Evolutionary conservation across 768 basidiomycete species (phyloP).

Genomic region (Nidula microcarpa): DNA sequence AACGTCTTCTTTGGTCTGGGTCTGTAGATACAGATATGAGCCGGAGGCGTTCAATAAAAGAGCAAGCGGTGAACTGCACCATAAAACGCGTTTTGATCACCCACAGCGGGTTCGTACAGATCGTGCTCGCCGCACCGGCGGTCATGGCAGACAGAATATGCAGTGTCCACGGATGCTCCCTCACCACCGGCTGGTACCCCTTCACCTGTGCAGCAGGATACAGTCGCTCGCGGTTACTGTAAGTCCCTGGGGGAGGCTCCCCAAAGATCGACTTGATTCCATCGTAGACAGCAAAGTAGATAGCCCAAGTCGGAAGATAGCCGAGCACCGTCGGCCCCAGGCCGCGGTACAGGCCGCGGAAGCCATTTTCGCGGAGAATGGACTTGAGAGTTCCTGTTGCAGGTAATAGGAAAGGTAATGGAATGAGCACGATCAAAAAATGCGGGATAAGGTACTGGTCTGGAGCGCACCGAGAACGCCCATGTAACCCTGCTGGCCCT

Average conservation of each 20-base stretch:
- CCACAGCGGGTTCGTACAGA: constrained; percentile 96
- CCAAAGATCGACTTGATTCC: constrained; percentile 86
- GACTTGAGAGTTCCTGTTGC: constrained; percentile 35
- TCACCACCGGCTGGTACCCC: constrained; percentile 76
- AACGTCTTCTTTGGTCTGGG: constrained; percentile 74
- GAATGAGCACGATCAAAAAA: constrained; percentile 3
- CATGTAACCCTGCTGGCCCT: constrained; percentile 69
- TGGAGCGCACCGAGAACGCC: constrained; percentile 63
- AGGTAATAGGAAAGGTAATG: constrained; percentile 5
- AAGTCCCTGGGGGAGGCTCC: constrained; percentile 47
- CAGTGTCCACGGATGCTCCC: constrained; percentile 81
- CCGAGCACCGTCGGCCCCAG: constrained; percentile 95
- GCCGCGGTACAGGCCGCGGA: constrained; percentile 94
- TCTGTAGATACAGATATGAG: constrained; percentile 41
- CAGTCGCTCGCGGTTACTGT: constrained; percentile 38
- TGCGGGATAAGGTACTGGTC: constrained; percentile 3
- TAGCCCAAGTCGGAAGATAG: constrained; percentile 98
- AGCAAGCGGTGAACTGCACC: constrained; percentile 45
- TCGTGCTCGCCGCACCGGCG: constrained; percentile 90
- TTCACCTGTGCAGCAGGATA: constrained; percentile 84
- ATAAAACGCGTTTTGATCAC: constrained; percentile 99
- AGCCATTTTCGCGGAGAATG: constrained; percentile 59
- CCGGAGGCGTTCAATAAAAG: constrained; percentile 1
- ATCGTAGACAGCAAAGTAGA: constrained; percentile 98
- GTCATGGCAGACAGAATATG: constrained; percentile 96